Evolutionary conservation across 202 grass and related monocot genomes (phyloP).

Genomic region (Carex arenaria): DNA sequence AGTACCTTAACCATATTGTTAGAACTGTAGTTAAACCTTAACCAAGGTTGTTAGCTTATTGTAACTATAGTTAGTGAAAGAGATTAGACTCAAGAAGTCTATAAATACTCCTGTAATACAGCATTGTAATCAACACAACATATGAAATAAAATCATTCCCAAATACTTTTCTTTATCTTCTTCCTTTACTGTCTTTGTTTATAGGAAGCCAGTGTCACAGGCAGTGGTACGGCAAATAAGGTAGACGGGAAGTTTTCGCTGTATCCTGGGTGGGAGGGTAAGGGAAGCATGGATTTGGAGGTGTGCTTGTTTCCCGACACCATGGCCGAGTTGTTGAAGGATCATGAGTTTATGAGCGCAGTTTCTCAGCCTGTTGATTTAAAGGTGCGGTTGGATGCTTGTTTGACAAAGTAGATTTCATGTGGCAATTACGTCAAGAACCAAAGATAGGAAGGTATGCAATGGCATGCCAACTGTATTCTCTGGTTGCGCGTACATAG

Average conservation of each 20-base stretch:
- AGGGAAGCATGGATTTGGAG: slow-evolving; percentile 50
- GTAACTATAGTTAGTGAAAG: no score
- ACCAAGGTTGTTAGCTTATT: no score
- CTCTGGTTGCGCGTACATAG: no score
- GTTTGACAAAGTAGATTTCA: not conserved
- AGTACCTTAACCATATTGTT: no score
- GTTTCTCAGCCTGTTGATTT: slow-evolving; percentile 20
- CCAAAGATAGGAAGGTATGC: not conserved
- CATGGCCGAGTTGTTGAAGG: slow-evolving; percentile 42
- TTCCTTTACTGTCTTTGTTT: no score
- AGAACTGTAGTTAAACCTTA: no score
- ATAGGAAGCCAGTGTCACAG: slow-evolving; percentile 25
- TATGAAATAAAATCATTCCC: no score
- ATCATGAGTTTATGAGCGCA: slow-evolving; percentile 48
- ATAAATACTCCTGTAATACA: no score
- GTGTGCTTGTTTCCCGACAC: slow-evolving; percentile 31
- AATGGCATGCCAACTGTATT: not conserved
- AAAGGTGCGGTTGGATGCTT: not conserved
- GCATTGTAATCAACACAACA: no score
- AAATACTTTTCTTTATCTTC: no score
- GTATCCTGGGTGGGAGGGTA: slow-evolving; percentile 37
- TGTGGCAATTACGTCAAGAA: not conserved
- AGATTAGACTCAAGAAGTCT: no score
- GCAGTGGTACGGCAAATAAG: slow-evolving; percentile 61
- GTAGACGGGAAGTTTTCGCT: slow-evolving; percentile 48